Percentiles rank a stretch among this genome's conserved stretches.
These are phyloP conservation scores for Reutealis trisperma DNA, from an alignment of 345 rosid genomes.

Conservation along the genomic window DNA sequence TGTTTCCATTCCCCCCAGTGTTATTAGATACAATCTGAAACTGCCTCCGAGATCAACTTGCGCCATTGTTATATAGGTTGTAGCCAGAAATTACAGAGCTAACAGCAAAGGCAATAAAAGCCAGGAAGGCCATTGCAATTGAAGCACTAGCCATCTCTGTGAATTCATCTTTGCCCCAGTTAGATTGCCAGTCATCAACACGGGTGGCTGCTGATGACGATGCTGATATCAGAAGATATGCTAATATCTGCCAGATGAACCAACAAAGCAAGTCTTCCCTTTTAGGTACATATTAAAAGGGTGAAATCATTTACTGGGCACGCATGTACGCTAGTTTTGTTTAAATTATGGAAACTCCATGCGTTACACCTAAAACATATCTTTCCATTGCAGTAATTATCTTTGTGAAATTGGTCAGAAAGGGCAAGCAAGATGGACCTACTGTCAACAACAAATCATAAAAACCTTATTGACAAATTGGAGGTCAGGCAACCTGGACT, in stretches of 20 bases:
- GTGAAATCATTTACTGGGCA: neutral
- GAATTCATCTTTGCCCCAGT: constrained; percentile 99
- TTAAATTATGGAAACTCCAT: neutral
- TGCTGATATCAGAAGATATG: constrained; percentile 88
- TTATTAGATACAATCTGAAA: neutral
- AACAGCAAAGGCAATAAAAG: constrained; percentile 71
- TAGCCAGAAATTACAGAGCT: constrained; percentile 84
- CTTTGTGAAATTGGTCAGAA: too few relatives aligned
- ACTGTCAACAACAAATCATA: neutral
- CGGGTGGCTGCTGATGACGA: constrained; percentile 93
- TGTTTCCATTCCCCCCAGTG: neutral
- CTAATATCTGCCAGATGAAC: constrained; percentile 57
- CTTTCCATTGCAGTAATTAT: neutral
- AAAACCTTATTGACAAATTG: neutral
- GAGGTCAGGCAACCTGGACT: neutral
- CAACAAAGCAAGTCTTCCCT: neutral
- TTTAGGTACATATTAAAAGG: constrained; percentile 1
- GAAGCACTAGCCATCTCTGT: constrained; percentile 94
- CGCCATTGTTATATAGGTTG: constrained; percentile 49
- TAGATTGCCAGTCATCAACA: constrained; percentile 90
- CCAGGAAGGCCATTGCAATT: constrained; percentile 71
- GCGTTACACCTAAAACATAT: too few relatives aligned
- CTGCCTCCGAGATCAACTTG: constrained; percentile 26
- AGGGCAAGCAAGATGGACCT: too few relatives aligned
- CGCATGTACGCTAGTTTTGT: neutral